phyloP scores from a whole-genome alignment of 345 rosid species.

The Mallotus nudiflorus region DNA sequence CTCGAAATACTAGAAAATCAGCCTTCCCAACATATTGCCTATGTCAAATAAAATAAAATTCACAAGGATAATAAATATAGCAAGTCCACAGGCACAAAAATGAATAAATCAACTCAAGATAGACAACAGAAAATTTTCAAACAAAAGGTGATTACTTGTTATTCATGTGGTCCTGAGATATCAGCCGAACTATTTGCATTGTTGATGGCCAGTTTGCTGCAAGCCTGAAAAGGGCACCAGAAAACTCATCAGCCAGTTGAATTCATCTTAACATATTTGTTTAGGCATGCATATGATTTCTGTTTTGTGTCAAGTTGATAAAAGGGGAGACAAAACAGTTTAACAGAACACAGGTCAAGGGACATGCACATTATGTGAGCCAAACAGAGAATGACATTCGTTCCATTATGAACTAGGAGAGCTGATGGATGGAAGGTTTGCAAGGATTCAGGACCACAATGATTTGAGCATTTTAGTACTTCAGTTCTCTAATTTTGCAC shows the following conservation, averaged over 20 bases:
- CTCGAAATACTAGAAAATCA: constrained; percentile 92
- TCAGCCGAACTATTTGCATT: constrained; percentile 96
- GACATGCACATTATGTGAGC: background rate
- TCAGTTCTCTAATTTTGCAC: background rate
- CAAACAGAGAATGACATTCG: background rate
- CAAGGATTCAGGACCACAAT: background rate
- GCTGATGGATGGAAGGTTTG: background rate
- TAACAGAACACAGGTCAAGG: background rate
- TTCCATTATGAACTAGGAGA: background rate
- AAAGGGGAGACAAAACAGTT: background rate
- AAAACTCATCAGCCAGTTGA: constrained; percentile 10
- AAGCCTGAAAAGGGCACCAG: constrained; percentile 59
- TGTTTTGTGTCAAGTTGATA: background rate
- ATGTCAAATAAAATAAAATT: constrained; percentile 15
- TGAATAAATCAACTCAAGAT: constrained; percentile 8
- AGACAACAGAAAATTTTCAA: constrained; percentile 21
- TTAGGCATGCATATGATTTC: too few relatives aligned
- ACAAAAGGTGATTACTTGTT: constrained; percentile 61
- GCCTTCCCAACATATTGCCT: constrained; percentile 98
- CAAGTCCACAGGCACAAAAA: constrained; percentile 5
- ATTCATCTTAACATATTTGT: background rate
- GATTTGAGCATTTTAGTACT: background rate
- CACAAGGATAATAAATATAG: constrained; percentile 25
- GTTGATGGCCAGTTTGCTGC: constrained; percentile 94
- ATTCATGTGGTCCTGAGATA: constrained; percentile 97